Evolutionary conservation across 257 asterid genomes (phyloP).

Genomic region (Verbena officinalis): DNA sequence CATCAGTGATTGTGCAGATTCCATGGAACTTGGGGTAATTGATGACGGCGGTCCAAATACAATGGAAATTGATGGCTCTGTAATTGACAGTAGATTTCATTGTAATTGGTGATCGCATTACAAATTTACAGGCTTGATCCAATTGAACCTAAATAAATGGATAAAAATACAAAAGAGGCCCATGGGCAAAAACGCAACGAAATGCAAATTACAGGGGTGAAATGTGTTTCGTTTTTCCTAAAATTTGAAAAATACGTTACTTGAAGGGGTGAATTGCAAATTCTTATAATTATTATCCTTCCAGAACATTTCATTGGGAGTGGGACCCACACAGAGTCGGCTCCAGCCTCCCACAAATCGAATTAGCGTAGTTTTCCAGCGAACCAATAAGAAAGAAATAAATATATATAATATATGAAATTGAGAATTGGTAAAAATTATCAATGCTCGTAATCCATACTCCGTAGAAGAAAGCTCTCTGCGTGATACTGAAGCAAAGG

Average conservation of each 20-base stretch:
- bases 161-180: too few relatives aligned
- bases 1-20: too few relatives aligned
- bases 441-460: neutral
- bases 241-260: neutral
- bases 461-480: neutral
- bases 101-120: too few relatives aligned
- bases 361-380: conserved; percentile 37
- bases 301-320: neutral
- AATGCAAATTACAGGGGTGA: neutral
- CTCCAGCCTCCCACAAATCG: conserved; percentile 1
- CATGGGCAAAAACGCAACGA: neutral
- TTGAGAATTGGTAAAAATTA: neutral
- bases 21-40: too few relatives aligned
- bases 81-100: too few relatives aligned
- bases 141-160: too few relatives aligned
- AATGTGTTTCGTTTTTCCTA: neutral
- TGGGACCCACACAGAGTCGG: neutral
- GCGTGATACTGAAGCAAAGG: neutral
- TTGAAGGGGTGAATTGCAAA: conserved; percentile 1
- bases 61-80: too few relatives aligned
- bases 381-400: neutral
- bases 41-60: too few relatives aligned
- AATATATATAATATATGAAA: neutral
- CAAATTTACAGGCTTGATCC: too few relatives aligned
- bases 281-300: neutral